Evolutionary conservation across 805 yeast genomes (phyloP).

Genomic region (Kregervanrija fluxuum): DNA sequence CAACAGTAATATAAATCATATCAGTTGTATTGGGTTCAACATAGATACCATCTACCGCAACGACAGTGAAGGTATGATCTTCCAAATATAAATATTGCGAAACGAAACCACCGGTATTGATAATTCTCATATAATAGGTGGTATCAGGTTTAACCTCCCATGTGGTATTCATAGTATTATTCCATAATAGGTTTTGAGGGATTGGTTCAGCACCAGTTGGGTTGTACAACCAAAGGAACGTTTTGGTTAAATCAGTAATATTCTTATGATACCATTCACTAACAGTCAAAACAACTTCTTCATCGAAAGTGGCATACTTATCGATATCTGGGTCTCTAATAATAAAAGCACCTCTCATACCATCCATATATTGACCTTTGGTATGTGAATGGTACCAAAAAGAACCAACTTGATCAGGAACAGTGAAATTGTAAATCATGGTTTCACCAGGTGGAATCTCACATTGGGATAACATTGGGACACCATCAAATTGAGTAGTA

Average conservation of each 20-base stretch:
- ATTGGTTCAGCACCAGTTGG: conserved; percentile 99
- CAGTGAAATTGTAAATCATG: conserved; percentile 77
- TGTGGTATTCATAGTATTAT: conserved; percentile 73
- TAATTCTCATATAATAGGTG: conserved; percentile 73
- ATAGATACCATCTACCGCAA: conserved; percentile 88
- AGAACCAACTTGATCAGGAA: conserved; percentile 75
- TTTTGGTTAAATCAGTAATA: conserved; percentile 41
- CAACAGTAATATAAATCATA: conserved; percentile 74
- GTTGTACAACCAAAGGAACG: conserved; percentile 65
- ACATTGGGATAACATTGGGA: conserved; percentile 82
- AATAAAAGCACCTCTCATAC: conserved; percentile 74
- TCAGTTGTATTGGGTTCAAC: conserved; percentile 69
- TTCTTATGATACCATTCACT: conserved; percentile 85
- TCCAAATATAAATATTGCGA: conserved; percentile 87
- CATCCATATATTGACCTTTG: conserved; percentile 87
- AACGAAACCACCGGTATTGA: conserved; percentile 86
- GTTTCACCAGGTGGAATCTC: conserved; percentile 78
- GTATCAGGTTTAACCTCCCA: conserved; percentile 77
- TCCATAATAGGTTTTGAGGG: conserved; percentile 73
- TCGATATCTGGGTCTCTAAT: conserved; percentile 47
- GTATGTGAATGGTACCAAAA: conserved; percentile 98
- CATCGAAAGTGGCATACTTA: conserved; percentile 68
- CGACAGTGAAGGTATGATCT: conserved; percentile 77
- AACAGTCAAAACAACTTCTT: conserved; percentile 61
- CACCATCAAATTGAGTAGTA: conserved; percentile 82